phyloP scores from a whole-genome alignment of 2,329 filamentous ascomycete genomes.

The Ophiosphaerella narmari region DNA sequence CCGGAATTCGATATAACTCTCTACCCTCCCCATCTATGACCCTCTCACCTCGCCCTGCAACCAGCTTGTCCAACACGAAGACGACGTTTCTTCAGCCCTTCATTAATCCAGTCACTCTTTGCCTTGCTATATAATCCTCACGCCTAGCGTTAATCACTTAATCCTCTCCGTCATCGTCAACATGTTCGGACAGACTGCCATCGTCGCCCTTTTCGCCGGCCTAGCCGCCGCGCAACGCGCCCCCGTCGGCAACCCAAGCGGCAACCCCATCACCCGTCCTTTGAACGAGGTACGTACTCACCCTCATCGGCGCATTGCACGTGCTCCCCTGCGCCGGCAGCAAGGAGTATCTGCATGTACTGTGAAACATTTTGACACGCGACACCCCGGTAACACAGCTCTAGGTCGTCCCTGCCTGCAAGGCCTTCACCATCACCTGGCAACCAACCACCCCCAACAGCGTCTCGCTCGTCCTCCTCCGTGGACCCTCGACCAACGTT shows the following conservation, averaged over 20 bases:
- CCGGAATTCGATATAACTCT: slow-evolving; percentile 31
- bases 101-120: slow-evolving; percentile 16
- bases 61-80: slow-evolving; percentile 16
- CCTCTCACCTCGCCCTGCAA: slow-evolving; percentile 13
- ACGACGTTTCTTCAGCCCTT: slow-evolving; percentile 35
- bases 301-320: neutral
- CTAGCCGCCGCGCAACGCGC: slow-evolving; percentile 49
- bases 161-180: slow-evolving; percentile 25
- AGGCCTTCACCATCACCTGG: slow-evolving; percentile 65
- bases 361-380: neutral
- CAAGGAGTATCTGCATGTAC: neutral
- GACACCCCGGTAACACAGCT: slow-evolving; percentile 6
- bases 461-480: slow-evolving; percentile 64
- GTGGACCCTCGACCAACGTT: slow-evolving; percentile 62
- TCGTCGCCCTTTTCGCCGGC: slow-evolving; percentile 58
- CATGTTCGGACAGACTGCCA: slow-evolving; percentile 45
- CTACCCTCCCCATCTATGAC: slow-evolving; percentile 10
- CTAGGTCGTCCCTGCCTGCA: slow-evolving; percentile 59
- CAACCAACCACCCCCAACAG: slow-evolving; percentile 52
- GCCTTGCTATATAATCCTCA: slow-evolving; percentile 17
- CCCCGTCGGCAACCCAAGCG: slow-evolving; percentile 43
- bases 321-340: neutral
- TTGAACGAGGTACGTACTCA: slow-evolving; percentile 50
- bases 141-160: slow-evolving; percentile 35
- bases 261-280: slow-evolving; percentile 61